Conservation (phyloP, 2,329 filamentous ascomycete genomes). For the Penicillium sp. region DNA sequence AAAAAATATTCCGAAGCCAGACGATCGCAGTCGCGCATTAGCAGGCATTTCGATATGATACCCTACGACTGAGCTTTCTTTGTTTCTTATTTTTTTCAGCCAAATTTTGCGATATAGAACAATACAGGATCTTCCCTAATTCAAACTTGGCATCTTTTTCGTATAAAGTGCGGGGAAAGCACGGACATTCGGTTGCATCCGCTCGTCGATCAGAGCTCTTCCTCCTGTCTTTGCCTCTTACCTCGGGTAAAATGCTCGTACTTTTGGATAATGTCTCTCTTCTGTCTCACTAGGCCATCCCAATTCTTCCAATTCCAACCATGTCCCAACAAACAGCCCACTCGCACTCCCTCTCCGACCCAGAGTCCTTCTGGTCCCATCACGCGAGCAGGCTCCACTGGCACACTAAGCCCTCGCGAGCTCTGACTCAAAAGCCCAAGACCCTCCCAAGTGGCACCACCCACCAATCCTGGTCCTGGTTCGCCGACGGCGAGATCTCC, state of each 20-base stretch:
- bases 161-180: slow-evolving; percentile 30
- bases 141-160: slow-evolving; percentile 4
- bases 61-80: slow-evolving; percentile 43
- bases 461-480: slow-evolving; percentile 86
- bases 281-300: not conserved
- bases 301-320: not conserved
- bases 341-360: slow-evolving; percentile 63
- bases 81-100: slow-evolving; percentile 20
- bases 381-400: slow-evolving; percentile 77
- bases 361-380: slow-evolving; percentile 71
- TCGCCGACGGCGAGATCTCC: slow-evolving; percentile 82
- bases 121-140: slow-evolving; percentile 7
- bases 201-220: not conserved
- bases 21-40: slow-evolving; percentile 42
- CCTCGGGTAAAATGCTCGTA: slow-evolving; percentile 7
- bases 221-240: not conserved
- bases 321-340: slow-evolving; percentile 54
- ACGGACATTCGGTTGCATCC: slow-evolving; percentile 13
- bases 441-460: slow-evolving; percentile 60
- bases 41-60: slow-evolving; percentile 48
- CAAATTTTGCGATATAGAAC: slow-evolving; percentile 13
- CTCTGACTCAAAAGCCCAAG: slow-evolving; percentile 64
- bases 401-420: slow-evolving; percentile 71
- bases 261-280: not conserved
- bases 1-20: slow-evolving; percentile 20